These are phyloP conservation scores for Entelexis paramagnoliae DNA, from an alignment of 1,139 yeast genomes.

Conservation along the genomic window DNA sequence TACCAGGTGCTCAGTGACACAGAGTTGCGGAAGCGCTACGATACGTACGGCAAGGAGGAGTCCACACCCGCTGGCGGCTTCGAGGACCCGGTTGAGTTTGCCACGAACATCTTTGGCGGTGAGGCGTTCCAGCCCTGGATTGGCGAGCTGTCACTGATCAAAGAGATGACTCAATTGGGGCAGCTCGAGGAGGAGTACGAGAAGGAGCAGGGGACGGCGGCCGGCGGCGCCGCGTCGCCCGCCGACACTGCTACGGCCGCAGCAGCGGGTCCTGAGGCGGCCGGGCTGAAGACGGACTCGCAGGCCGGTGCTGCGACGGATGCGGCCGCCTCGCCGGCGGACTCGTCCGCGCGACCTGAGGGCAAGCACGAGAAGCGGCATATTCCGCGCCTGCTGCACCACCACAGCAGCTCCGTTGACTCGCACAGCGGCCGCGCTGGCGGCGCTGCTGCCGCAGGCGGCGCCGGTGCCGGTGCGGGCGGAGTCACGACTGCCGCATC, in stretches of 20 bases:
- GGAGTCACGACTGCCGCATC: not conserved
- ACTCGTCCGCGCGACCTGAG: not conserved
- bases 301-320: not conserved
- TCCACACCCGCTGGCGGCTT: constrained; percentile 75
- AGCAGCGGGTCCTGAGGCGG: not conserved
- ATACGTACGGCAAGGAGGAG: constrained; percentile 74
- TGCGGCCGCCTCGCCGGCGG: not conserved
- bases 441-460: not conserved
- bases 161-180: constrained; percentile 64
- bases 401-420: not conserved
- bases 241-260: not conserved
- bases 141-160: constrained; percentile 81
- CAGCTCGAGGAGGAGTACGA: constrained; percentile 35
- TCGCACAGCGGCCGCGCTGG: not conserved
- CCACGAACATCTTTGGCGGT: constrained; percentile 85
- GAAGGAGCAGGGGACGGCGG: constrained; percentile 5
- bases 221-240: not conserved
- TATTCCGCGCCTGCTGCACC: constrained; percentile 13
- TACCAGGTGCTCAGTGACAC: constrained; percentile 76
- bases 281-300: not conserved
- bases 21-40: constrained; percentile 62
- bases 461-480: not conserved
- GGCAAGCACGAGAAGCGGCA: constrained; percentile 11
- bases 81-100: constrained; percentile 82
- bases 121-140: constrained; percentile 80